Evolutionary conservation across 352 stramenopile genomes (phyloP).

Genomic region (Phytophthora sp.): DNA sequence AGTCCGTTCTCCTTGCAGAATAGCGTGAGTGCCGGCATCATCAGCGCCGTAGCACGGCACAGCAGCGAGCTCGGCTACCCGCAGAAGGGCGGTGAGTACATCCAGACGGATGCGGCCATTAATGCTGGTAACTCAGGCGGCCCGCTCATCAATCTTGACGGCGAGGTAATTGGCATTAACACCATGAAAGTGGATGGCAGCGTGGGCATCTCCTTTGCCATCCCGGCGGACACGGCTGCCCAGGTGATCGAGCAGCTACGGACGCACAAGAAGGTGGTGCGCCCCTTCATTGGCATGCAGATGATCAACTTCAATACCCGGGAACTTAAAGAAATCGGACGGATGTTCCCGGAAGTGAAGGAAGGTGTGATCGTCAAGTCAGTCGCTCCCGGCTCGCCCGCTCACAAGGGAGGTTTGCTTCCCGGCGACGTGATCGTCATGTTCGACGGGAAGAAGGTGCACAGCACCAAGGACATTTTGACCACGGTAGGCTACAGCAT

Average conservation of each 20-base stretch:
- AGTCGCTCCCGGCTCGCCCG: conserved; percentile 76
- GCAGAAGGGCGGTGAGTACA: conserved; percentile 88
- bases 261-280: conserved; percentile 86
- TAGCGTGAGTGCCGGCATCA: conserved; percentile 92
- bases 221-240: conserved; percentile 90
- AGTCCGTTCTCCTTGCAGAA: conserved; percentile 92
- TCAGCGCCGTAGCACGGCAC: conserved; percentile 89
- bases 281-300: conserved; percentile 93
- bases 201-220: conserved; percentile 93
- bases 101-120: conserved; percentile 95
- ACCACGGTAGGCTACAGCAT: conserved; percentile 74
- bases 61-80: conserved; percentile 89
- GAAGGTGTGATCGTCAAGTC: conserved; percentile 87
- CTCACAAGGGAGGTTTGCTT: conserved; percentile 76
- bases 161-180: conserved; percentile 95
- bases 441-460: conserved; percentile 76
- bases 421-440: conserved; percentile 79
- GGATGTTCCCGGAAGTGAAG: conserved; percentile 78
- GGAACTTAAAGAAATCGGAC: conserved; percentile 68
- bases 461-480: conserved; percentile 81
- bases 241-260: conserved; percentile 92
- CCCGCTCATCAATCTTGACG: conserved; percentile 93
- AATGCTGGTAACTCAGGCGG: conserved; percentile 94
- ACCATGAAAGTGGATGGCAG: conserved; percentile 93
- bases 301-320: conserved; percentile 89